Conservation (phyloP, 2,329 filamentous ascomycete species). For the Penicillium nordicum region DNA sequence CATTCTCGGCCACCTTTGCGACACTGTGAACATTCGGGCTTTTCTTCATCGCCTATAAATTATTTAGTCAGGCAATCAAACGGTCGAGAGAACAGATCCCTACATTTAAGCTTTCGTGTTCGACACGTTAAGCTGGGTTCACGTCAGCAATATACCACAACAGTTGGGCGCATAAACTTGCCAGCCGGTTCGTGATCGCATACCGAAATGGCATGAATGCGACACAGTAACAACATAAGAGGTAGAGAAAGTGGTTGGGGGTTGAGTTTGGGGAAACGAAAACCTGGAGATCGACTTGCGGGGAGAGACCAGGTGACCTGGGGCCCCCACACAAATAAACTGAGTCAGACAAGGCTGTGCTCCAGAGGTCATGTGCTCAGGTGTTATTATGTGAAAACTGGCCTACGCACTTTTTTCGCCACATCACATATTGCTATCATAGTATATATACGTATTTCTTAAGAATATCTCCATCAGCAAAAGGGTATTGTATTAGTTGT, state of each 20-base stretch:
- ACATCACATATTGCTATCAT: background rate
- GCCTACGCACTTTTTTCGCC: background rate
- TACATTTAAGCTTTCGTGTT: conserved; percentile 61
- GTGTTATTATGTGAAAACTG: background rate
- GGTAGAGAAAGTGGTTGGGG: conserved; percentile 3
- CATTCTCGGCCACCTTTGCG: conserved; percentile 59
- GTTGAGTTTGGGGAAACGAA: conserved; percentile 7
- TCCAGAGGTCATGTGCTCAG: background rate
- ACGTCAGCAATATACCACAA: background rate
- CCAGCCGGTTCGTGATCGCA: conserved; percentile 46
- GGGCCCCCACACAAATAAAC: conserved; percentile 15
- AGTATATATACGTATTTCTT: background rate
- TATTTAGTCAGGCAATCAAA: conserved; percentile 1
- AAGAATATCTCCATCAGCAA: background rate
- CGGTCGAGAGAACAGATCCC: conserved; percentile 2
- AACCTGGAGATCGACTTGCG: conserved; percentile 25
- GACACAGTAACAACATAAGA: conserved; percentile 26
- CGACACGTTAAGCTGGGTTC: conserved; percentile 52
- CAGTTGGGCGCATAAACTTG: conserved; percentile 23
- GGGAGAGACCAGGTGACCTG: conserved; percentile 20
- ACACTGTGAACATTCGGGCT: conserved; percentile 60
- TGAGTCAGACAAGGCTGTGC: background rate
- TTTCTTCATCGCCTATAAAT: conserved; percentile 52
- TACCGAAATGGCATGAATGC: conserved; percentile 28
- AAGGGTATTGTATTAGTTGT: conserved; percentile 12